These are phyloP conservation scores for Synchytrium microbalum DNA, from an alignment of 371 early-diverging fungal species.

Conservation along the genomic window DNA sequence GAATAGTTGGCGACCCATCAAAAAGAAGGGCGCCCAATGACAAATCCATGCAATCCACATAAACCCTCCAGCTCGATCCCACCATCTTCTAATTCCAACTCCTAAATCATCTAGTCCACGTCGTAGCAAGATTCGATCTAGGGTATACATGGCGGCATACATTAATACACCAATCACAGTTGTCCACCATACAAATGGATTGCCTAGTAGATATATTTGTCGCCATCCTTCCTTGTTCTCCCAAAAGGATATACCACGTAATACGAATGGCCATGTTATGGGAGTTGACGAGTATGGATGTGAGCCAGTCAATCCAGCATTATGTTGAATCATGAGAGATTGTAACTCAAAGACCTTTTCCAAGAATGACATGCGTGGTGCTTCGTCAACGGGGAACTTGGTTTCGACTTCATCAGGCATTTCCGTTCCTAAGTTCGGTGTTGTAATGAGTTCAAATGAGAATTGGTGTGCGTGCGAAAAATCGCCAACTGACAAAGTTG, in stretches of 20 bases:
- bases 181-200: constrained; percentile 88
- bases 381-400: constrained; percentile 13
- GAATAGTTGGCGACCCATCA: constrained; percentile 92
- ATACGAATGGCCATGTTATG: constrained; percentile 70
- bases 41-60: constrained; percentile 76
- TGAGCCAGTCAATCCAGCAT: constrained; percentile 68
- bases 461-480: too few species aligned
- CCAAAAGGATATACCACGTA: constrained; percentile 88
- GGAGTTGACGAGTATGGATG: constrained; percentile 82
- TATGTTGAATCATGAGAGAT: constrained; percentile 70
- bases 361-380: constrained; percentile 49
- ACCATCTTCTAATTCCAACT: constrained; percentile 32
- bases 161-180: constrained; percentile 55
- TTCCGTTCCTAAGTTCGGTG: constrained; percentile 11
- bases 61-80: constrained; percentile 63
- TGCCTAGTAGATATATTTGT: constrained; percentile 94
- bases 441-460: not conserved
- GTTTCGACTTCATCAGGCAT: constrained; percentile 11
- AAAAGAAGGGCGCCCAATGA: constrained; percentile 92
- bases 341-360: constrained; percentile 76
- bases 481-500: too few species aligned
- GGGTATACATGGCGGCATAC: constrained; percentile 51
- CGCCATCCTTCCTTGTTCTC: constrained; percentile 38
- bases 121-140: constrained; percentile 57
- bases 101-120: constrained; percentile 66